Base-by-base conservation (phyloP, 1,139 yeast genomes). In the Scheffersomyces cryptocercus region DNA sequence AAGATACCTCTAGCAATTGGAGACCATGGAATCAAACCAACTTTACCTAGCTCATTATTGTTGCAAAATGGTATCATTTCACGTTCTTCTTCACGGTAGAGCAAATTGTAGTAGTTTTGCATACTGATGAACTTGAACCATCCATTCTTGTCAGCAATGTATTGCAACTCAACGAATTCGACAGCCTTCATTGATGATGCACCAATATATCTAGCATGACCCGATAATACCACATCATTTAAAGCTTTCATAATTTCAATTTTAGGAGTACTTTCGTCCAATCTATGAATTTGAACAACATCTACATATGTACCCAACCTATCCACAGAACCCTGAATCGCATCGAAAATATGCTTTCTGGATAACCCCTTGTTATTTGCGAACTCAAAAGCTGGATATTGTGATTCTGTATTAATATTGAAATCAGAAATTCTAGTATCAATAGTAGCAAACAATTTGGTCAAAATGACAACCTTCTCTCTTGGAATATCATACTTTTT, bases 11-110 rank as follows among this genome's bases (percentile, higher is more conserved):
- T 58, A 7, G 78, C 79, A 47, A 69, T 60, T 14, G 82, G 81
- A 9, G 78, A 72, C 77, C 78, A 78, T 7, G 82, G 82, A 42
- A 75, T 68, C 31, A 77, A 43, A 0, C 80, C 81, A 28, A 77
- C 79, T 26, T 75, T 72, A 6, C 67, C 68, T 28, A 64, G 39
- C 5, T 50, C 58, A 35, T 52, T 52, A 4, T 64, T 58, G 5
- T 78, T 60, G 54, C 83, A 77, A 61, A 65, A 81, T 28, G 77
- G 81, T 50, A 70, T 77, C 79, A 81, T 70, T 53, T 82, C 86
- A 30, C 78, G 62, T 55, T 82, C 87, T 42, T 82, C 85, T 54
- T 81, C 85, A 20, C 87, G 67, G 57, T 78, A 70, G 6, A 81
- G 44, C 50, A 81, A 64, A 56, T 79, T 80, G 59, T 79, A 78